Evolutionary conservation across 2,329 filamentous ascomycete species (phyloP).

Genomic region (Cladosporium sp.): DNA sequence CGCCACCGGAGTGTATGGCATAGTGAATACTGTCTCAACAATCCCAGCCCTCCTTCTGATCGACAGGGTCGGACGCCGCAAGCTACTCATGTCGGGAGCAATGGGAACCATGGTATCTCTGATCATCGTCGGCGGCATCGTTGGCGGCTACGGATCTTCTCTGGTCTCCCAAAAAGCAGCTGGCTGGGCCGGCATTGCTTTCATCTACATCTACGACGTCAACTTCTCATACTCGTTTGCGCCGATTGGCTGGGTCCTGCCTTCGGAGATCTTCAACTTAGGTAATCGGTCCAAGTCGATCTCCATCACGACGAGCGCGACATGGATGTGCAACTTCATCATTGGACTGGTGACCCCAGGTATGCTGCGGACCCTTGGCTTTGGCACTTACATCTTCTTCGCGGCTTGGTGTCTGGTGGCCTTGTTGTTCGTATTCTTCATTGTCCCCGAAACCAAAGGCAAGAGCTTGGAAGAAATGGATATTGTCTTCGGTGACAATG

Average conservation of each 20-base stretch:
- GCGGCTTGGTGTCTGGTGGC: conserved; percentile 46
- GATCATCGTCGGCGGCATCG: conserved; percentile 50
- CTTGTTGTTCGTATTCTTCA: conserved; percentile 1
- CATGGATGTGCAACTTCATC: conserved; percentile 65
- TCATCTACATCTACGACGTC: conserved; percentile 42
- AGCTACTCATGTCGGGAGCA: conserved; percentile 70
- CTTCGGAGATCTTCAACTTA: conserved; percentile 61
- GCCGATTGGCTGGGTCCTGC: conserved; percentile 27
- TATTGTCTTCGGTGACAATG: conserved; percentile 1
- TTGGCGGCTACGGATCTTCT: conserved; percentile 52
- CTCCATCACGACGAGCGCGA: conserved; percentile 58
- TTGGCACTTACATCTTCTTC: conserved; percentile 61
- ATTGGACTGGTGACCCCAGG: conserved; percentile 21
- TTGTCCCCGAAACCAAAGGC: conserved; percentile 7
- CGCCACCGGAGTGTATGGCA: conserved; percentile 69
- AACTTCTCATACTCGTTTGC: conserved; percentile 50
- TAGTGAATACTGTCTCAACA: conserved; percentile 79
- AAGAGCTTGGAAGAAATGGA: conserved; percentile 10
- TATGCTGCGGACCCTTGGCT: conserved; percentile 35
- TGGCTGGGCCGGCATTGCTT: conserved; percentile 36
- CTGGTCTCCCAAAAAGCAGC: conserved; percentile 43
- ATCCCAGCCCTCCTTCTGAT: conserved; percentile 72
- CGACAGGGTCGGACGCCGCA: conserved; percentile 73
- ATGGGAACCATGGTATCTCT: conserved; percentile 53
- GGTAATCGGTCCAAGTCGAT: conserved; percentile 63